phyloP scores from a whole-genome alignment of 495 filamentous ascomycete genomes.

The Endocarpon pusillum region DNA sequence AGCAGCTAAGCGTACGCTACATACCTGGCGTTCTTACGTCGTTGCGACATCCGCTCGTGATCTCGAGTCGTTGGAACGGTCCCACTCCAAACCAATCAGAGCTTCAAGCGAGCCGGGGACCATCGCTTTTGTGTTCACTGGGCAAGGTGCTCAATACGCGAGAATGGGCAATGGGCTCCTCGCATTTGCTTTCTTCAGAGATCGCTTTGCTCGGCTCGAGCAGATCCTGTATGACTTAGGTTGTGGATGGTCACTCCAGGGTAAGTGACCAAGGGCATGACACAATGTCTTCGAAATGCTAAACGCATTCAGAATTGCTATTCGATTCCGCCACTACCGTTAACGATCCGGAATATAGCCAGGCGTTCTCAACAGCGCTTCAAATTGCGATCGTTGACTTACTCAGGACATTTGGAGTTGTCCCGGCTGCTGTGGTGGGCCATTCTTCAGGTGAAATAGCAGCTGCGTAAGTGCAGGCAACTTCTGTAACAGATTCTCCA shows the following conservation, averaged over 20 bases:
- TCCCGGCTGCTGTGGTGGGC: constrained; percentile 9
- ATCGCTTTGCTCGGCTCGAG: constrained; percentile 3
- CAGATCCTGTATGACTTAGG: constrained; percentile 7
- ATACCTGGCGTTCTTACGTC: neutral
- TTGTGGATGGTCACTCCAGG: constrained; percentile 7
- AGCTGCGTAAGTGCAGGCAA: constrained; percentile 10
- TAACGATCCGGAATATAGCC: constrained; percentile 9
- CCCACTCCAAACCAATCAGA: too few species aligned
- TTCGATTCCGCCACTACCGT: too few species aligned
- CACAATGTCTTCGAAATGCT: too few species aligned
- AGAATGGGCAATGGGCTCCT: constrained; percentile 9
- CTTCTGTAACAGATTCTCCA: constrained; percentile 8
- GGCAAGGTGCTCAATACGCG: constrained; percentile 10
- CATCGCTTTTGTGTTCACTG: constrained; percentile 21
- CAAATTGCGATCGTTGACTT: constrained; percentile 15
- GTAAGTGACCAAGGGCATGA: too few species aligned
- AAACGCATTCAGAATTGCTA: too few species aligned
- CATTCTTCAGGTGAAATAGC: constrained; percentile 18
- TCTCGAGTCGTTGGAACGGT: neutral
- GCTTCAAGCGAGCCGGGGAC: neutral
- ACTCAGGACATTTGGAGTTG: constrained; percentile 5
- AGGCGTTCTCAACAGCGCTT: constrained; percentile 9
- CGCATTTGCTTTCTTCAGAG: constrained; percentile 2
- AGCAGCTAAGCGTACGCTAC: neutral
- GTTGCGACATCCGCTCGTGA: neutral